Evolutionary conservation across 2,329 filamentous ascomycete genomes (phyloP).

Genomic region (Alternaria viburni): DNA sequence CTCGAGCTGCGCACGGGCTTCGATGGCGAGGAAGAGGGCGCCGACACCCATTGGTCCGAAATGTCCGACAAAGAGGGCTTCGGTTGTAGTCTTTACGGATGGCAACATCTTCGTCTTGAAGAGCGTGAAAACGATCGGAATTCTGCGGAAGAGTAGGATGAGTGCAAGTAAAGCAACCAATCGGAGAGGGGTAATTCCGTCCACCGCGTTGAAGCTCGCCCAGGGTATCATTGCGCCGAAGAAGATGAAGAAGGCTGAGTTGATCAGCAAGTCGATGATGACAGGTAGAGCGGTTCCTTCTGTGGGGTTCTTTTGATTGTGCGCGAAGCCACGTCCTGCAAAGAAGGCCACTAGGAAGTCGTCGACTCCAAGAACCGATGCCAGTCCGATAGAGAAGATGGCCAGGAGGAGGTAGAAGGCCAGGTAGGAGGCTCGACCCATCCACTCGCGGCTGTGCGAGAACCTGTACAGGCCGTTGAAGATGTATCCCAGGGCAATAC

Average conservation of each 20-base stretch:
- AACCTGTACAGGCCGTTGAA: slow-evolving; percentile 59
- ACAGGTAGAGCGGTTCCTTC: slow-evolving; percentile 55
- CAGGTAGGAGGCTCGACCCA: slow-evolving; percentile 58
- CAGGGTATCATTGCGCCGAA: slow-evolving; percentile 63
- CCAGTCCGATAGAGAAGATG: slow-evolving; percentile 59
- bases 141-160: slow-evolving; percentile 59
- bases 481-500: slow-evolving; percentile 54
- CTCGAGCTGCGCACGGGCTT: slow-evolving; percentile 61
- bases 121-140: slow-evolving; percentile 58
- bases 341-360: slow-evolving; percentile 64
- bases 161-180: slow-evolving; percentile 56
- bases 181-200: slow-evolving; percentile 50
- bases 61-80: slow-evolving; percentile 63
- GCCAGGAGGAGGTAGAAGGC: slow-evolving; percentile 64
- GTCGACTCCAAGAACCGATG: slow-evolving; percentile 59
- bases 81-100: slow-evolving; percentile 57
- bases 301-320: slow-evolving; percentile 60
- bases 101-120: slow-evolving; percentile 55
- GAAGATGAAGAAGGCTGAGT: slow-evolving; percentile 63
- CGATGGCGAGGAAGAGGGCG: slow-evolving; percentile 63
- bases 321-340: slow-evolving; percentile 62
- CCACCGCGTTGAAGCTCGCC: slow-evolving; percentile 48
- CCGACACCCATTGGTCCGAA: slow-evolving; percentile 66
- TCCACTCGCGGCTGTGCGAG: slow-evolving; percentile 53
- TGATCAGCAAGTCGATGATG: slow-evolving; percentile 63